Conservation (phyloP, 495 filamentous ascomycete genomes). For the Penicillium roqueforti region DNA sequence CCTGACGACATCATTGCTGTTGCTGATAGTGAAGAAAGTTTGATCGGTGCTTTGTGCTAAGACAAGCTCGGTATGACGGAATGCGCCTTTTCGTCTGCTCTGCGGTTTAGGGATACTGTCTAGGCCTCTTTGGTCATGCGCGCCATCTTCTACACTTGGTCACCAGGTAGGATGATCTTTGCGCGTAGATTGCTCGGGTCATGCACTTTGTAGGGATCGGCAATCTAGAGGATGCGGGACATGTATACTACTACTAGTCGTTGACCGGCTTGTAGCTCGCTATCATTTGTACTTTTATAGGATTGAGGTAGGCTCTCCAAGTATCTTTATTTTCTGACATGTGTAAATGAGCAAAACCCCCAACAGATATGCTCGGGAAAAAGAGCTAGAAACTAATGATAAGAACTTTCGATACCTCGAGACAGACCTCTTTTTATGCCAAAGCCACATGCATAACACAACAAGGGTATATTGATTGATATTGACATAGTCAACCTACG, state of each 20-base stretch:
- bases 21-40: not conserved
- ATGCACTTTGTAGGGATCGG: conserved; percentile 9
- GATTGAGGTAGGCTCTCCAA: not conserved
- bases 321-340: not conserved
- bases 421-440: not conserved
- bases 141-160: conserved; percentile 7
- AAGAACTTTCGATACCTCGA: too few relatives aligned
- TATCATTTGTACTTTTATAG: not conserved
- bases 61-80: not conserved
- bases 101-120: conserved; percentile 4
- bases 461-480: conserved; percentile 13
- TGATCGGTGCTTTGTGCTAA: not conserved
- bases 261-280: not conserved
- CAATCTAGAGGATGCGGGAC: not conserved
- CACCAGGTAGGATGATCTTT: conserved; percentile 20
- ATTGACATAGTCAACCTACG: not conserved
- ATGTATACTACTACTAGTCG: not conserved
- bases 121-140: conserved; percentile 23
- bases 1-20: conserved; percentile 5
- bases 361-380: not conserved
- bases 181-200: conserved; percentile 7
- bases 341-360: not conserved
- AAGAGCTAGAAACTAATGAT: not conserved
- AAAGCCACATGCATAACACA: conserved; percentile 2
- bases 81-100: not conserved